Evolutionary conservation across 2,329 filamentous ascomycete genomes (phyloP).

Genomic region (Didymella segeticola): DNA sequence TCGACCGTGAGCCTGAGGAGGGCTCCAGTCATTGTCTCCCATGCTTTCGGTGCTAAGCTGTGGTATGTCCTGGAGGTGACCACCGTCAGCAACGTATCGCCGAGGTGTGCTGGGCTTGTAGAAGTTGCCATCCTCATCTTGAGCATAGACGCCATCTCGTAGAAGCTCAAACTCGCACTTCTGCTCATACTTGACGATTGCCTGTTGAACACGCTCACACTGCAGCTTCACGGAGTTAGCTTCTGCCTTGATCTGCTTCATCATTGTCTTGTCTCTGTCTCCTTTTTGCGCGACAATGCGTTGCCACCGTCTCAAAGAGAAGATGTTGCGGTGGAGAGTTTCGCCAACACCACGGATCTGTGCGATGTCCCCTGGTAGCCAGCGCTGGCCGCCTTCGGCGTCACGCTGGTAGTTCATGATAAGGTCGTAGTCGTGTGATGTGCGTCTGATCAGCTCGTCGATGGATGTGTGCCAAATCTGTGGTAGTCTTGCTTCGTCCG

Average conservation of each 20-base stretch:
- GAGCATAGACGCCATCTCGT: slow-evolving; percentile 4
- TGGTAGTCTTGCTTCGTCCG: not conserved
- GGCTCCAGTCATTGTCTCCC: not conserved
- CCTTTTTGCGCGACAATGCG: not conserved
- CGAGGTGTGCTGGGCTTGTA: slow-evolving; percentile 7
- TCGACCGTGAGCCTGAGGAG: not conserved
- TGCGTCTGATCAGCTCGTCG: slow-evolving; percentile 23
- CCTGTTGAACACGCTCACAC: slow-evolving; percentile 12
- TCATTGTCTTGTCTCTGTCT: slow-evolving; percentile 7
- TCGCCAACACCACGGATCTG: slow-evolving; percentile 18
- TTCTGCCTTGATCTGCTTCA: slow-evolving; percentile 6
- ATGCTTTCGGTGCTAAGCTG: not conserved
- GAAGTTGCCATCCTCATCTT: slow-evolving; percentile 12
- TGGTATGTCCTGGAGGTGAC: not conserved
- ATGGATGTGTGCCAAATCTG: slow-evolving; percentile 17
- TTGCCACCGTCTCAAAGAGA: slow-evolving; percentile 12
- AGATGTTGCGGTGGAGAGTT: slow-evolving; percentile 18
- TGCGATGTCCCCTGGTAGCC: slow-evolving; percentile 20
- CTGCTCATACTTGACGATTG: slow-evolving; percentile 11
- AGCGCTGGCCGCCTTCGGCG: slow-evolving; percentile 24
- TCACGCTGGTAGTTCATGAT: slow-evolving; percentile 25
- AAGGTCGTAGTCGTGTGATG: slow-evolving; percentile 27
- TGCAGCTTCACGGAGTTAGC: slow-evolving; percentile 4
- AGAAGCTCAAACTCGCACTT: slow-evolving; percentile 11
- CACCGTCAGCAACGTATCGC: not conserved